Conservation (phyloP, 2,329 filamentous ascomycete genomes). For the Alternaria ventricosa region DNA sequence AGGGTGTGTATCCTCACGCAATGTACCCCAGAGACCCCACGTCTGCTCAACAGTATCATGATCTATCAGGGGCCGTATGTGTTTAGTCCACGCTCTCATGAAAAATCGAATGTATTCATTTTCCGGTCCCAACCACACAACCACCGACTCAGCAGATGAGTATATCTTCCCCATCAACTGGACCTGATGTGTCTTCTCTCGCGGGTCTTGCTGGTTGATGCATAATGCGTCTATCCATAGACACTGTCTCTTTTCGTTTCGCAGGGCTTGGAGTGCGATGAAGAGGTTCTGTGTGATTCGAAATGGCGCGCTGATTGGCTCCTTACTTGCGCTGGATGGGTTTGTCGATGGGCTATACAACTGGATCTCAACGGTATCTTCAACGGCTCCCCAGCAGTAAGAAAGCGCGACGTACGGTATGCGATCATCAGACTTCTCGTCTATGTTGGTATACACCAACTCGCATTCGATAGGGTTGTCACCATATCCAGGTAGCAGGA, state of each 20-base stretch:
- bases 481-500: neutral
- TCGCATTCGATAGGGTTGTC: neutral
- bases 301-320: neutral
- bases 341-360: neutral
- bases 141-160: neutral
- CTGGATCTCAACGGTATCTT: neutral
- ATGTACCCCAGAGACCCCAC: too few species aligned
- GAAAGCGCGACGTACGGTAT: neutral
- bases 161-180: neutral
- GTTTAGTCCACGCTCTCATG: neutral
- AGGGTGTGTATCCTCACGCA: neutral
- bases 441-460: neutral
- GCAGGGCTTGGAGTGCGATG: neutral
- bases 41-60: too few species aligned
- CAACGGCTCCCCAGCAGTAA: neutral
- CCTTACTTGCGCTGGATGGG: neutral
- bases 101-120: neutral
- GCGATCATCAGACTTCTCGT: neutral
- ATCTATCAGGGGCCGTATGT: too few species aligned
- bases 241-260: neutral
- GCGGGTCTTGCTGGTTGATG: neutral
- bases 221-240: neutral
- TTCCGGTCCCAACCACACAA: neutral
- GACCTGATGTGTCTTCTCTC: neutral
- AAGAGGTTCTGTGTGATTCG: neutral